A percentile compares a stretch with the other conserved stretches of the same genome.
phyloP scores from a whole-genome alignment of 129 eudicot genomes.

The Heracleum sosnowskyi region DNA sequence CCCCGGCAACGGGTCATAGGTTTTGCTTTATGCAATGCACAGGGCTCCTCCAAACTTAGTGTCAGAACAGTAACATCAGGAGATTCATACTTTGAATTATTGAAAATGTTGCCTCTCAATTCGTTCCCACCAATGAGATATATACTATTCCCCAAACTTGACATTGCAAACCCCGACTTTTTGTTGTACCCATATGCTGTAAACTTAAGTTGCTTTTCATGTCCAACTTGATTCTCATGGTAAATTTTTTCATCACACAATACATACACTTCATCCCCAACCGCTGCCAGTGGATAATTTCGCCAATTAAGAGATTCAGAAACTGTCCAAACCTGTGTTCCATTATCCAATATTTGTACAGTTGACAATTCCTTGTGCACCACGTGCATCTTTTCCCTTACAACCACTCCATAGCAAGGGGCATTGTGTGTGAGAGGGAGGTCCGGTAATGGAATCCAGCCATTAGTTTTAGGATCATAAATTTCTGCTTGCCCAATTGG shows the following conservation, averaged over 20 bases:
- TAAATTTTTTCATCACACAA: conserved; percentile 61
- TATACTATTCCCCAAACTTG: conserved; percentile 55
- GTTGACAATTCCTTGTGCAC: conserved; percentile 74
- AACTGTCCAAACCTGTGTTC: conserved; percentile 53
- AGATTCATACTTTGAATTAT: conserved; percentile 49
- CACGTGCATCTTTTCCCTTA: conserved; percentile 69
- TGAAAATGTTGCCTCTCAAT: conserved; percentile 53
- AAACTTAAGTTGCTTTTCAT: conserved; percentile 33
- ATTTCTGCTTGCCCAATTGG: conserved; percentile 68
- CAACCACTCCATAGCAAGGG: conserved; percentile 61
- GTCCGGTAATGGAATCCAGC: conserved; percentile 68
- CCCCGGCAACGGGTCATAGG: conserved; percentile 82
- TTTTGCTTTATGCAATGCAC: conserved; percentile 50
- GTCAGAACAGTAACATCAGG: conserved; percentile 72
- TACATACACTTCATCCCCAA: conserved; percentile 50
- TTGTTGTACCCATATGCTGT: conserved; percentile 61
- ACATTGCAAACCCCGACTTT: conserved; percentile 66
- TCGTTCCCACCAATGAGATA: conserved; percentile 76
- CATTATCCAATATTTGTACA: conserved; percentile 59
- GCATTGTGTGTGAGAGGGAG: conserved; percentile 64
- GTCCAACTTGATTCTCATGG: conserved; percentile 40
- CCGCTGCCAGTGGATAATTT: conserved; percentile 80
- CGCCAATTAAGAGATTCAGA: conserved; percentile 56
- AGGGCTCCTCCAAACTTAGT: conserved; percentile 52
- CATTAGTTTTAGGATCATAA: conserved; percentile 74